A percentile compares a stretch with the other conserved stretches of the same genome.
Conservation (phyloP, 345 rosid genomes). For the Eucalyptus fibrosa region DNA sequence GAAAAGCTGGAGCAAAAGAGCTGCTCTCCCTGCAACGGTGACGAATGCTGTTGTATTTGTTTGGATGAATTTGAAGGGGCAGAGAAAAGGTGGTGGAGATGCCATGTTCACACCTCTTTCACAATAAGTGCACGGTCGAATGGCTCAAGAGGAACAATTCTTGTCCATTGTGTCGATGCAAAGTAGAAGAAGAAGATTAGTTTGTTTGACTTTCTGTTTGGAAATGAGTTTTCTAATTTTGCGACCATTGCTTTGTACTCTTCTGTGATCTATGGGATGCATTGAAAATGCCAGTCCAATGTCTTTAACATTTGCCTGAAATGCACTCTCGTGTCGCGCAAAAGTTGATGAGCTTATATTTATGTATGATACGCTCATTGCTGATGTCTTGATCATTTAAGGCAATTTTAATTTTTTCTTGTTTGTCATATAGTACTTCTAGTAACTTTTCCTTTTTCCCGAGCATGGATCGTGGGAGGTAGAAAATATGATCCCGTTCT, state of each 20-base stretch:
- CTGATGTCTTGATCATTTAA: background rate
- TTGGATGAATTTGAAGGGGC: background rate
- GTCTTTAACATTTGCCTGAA: background rate
- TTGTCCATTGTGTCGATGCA: background rate
- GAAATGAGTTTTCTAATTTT: background rate
- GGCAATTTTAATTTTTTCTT: too few relatives aligned
- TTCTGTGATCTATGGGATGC: too few relatives aligned
- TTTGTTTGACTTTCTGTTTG: background rate
- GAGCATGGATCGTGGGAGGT: background rate
- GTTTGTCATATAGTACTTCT: background rate
- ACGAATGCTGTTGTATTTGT: background rate
- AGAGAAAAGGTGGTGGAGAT: background rate
- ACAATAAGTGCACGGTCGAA: background rate
- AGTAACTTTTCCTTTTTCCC: too few relatives aligned
- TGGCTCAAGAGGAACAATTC: background rate
- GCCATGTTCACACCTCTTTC: background rate
- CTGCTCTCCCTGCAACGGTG: background rate
- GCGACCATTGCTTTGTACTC: background rate
- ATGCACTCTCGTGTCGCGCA: fast-evolving
- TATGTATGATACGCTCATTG: background rate
- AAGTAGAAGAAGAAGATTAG: background rate
- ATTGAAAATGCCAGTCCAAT: background rate
- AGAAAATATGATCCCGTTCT: background rate
- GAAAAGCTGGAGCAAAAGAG: background rate
- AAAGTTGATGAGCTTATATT: background rate